Conservation (phyloP, 495 filamentous ascomycete species). For the Terfezia boudieri region DNA sequence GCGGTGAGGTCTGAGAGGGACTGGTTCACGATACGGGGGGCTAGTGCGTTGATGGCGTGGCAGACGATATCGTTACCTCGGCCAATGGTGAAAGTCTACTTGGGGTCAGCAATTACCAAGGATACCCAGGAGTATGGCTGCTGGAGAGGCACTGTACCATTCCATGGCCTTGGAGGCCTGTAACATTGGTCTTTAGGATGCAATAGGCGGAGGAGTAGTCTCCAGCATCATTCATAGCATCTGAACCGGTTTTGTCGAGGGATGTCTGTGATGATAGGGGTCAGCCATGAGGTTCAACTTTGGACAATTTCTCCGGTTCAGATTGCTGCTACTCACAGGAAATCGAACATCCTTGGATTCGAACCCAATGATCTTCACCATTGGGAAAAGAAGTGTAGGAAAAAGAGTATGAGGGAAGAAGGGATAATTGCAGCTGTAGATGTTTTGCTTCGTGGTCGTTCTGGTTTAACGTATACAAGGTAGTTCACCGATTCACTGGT, state of each 20-base stretch:
- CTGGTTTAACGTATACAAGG: no score
- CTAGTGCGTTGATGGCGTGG: conserved; percentile 54
- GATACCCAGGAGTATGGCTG: no score
- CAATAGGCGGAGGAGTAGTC: conserved; percentile 90
- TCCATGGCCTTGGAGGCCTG: conserved; percentile 50
- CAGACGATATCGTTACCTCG: conserved; percentile 90
- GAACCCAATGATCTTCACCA: conserved; percentile 55
- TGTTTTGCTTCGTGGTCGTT: no score
- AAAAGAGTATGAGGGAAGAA: no score
- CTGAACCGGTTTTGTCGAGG: conserved; percentile 80
- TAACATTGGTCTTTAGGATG: conserved; percentile 60
- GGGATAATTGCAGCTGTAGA: no score
- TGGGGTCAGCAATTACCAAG: conserved; percentile 21
- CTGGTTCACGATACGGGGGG: conserved; percentile 45
- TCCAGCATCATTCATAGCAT: conserved; percentile 90
- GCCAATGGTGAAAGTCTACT: conserved; percentile 70
- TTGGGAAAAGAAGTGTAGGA: no score
- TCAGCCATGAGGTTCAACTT: neutral
- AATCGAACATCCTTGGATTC: conserved; percentile 74
- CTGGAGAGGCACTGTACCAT: conserved; percentile 27
- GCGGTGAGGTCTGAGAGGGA: conserved; percentile 52
- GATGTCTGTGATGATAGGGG: conserved; percentile 36
- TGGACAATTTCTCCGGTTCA: conserved; percentile 1
- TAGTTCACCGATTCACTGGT: no score
- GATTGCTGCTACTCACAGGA: conserved; percentile 31